These are phyloP conservation scores for Fusarium sp. DNA, from an alignment of 2,329 filamentous ascomycete species.

Conservation along the genomic window DNA sequence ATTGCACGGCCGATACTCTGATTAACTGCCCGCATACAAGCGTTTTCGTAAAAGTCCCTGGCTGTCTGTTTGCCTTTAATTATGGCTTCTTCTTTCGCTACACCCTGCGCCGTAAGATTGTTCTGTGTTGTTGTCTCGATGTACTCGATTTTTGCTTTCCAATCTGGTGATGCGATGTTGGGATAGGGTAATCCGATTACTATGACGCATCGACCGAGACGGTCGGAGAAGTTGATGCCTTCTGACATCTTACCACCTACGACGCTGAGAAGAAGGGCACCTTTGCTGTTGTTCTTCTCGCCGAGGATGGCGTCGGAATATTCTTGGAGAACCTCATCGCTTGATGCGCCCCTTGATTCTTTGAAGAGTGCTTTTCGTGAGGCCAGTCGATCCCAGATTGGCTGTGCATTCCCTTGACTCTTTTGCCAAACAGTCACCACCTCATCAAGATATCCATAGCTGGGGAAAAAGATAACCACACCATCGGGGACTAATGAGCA, in stretches of 20 bases:
- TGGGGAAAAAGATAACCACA: conserved; percentile 93
- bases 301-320: conserved; percentile 75
- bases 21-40: conserved; percentile 96
- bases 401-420: conserved; percentile 43
- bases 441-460: conserved; percentile 86
- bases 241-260: conserved; percentile 95
- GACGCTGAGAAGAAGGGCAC: conserved; percentile 86
- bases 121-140: conserved; percentile 69
- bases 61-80: conserved; percentile 63
- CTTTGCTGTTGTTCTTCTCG: conserved; percentile 52
- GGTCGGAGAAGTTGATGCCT: conserved; percentile 97
- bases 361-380: conserved; percentile 69
- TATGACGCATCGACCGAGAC: conserved; percentile 85
- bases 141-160: conserved; percentile 91
- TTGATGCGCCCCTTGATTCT: conserved; percentile 62
- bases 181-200: conserved; percentile 95
- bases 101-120: conserved; percentile 43
- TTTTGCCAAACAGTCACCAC: conserved; percentile 71
- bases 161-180: conserved; percentile 87
- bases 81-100: conserved; percentile 39
- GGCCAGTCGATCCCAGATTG: conserved; percentile 67
- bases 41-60: conserved; percentile 88
- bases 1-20: conserved; percentile 95
- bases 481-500: conserved; percentile 83
- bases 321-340: conserved; percentile 74